Conservation (phyloP, 2,329 filamentous ascomycete genomes). For the Ascochyta clinopodiicola region DNA sequence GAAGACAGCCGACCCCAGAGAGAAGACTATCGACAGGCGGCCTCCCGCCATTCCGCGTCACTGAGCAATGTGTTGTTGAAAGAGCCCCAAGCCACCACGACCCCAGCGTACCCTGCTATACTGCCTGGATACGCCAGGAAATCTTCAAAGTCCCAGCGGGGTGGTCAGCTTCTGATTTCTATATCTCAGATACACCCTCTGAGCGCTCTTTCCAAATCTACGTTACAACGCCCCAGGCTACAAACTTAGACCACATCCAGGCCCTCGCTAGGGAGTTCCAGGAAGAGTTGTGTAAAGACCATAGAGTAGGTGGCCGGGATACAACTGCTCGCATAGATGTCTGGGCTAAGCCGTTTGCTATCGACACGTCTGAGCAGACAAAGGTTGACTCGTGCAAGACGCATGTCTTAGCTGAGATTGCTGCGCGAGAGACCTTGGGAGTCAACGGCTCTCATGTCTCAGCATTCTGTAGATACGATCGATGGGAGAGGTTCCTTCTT, state of each 20-base stretch:
- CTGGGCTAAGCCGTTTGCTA: constrained; percentile 18
- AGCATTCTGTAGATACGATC: background rate
- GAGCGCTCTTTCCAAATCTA: constrained; percentile 22
- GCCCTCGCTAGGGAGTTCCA: constrained; percentile 11
- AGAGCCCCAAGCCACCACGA: constrained; percentile 15
- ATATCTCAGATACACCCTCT: constrained; percentile 10
- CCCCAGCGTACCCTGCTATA: constrained; percentile 17
- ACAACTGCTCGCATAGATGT: constrained; percentile 15
- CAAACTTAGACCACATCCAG: constrained; percentile 13
- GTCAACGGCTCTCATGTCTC: constrained; percentile 11
- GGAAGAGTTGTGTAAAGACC: constrained; percentile 16
- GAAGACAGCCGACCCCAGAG: constrained; percentile 20
- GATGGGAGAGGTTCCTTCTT: constrained; percentile 13
- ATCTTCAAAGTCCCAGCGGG: constrained; percentile 14
- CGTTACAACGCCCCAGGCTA: constrained; percentile 16
- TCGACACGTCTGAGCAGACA: constrained; percentile 9
- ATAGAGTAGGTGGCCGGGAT: constrained; percentile 6
- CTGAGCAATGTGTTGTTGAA: constrained; percentile 17
- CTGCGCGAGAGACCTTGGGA: constrained; percentile 6
- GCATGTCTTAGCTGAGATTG: constrained; percentile 18
- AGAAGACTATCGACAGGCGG: constrained; percentile 24
- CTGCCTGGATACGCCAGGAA: constrained; percentile 19
- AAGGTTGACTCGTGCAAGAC: constrained; percentile 16
- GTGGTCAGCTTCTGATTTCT: constrained; percentile 18
- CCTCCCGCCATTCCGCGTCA: constrained; percentile 14